A percentile compares a stretch with the other conserved stretches of the same genome.
These are phyloP conservation scores for Picea mariana DNA, from an alignment of 83 land plant species.

Conservation along the genomic window DNA sequence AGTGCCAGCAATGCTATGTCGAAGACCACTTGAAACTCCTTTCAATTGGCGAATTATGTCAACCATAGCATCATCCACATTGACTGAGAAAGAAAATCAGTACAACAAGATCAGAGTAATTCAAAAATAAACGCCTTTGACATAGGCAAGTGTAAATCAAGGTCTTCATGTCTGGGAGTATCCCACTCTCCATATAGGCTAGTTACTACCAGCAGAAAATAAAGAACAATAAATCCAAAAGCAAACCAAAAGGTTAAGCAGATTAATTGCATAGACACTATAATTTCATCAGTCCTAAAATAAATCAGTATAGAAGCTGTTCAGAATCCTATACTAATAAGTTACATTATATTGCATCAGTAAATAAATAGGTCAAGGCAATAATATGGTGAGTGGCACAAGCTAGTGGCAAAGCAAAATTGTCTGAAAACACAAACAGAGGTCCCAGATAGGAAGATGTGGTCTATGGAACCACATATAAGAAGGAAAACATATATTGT, in stretches of 20 bases:
- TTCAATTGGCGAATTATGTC: conserved; percentile 95
- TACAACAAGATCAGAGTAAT: too few species aligned
- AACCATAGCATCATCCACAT: conserved; percentile 99
- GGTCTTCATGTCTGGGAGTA: not conserved
- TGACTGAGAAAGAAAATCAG: conserved; percentile 49
- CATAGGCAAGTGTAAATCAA: too few species aligned
- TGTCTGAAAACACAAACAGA: not conserved
- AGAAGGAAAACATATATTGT: not conserved
- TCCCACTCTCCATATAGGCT: not conserved
- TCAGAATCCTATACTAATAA: not conserved
- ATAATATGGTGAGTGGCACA: not conserved
- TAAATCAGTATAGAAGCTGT: not conserved
- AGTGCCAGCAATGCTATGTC: conserved; percentile 47
- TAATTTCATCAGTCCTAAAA: not conserved
- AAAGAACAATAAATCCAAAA: not conserved
- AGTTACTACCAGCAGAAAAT: not conserved
- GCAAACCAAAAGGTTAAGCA: too few species aligned
- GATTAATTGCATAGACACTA: not conserved
- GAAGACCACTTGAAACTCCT: conserved; percentile 84
- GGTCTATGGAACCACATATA: too few species aligned
- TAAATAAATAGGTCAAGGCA: not conserved
- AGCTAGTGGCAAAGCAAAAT: not conserved
- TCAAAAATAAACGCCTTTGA: too few species aligned
- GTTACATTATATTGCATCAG: not conserved
- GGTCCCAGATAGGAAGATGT: too few species aligned